Evolutionary conservation across 768 basidiomycete species (phyloP), one percentile per base, ranked within the genome.

Genomic region (Hirschioporus abietinus): DNA sequence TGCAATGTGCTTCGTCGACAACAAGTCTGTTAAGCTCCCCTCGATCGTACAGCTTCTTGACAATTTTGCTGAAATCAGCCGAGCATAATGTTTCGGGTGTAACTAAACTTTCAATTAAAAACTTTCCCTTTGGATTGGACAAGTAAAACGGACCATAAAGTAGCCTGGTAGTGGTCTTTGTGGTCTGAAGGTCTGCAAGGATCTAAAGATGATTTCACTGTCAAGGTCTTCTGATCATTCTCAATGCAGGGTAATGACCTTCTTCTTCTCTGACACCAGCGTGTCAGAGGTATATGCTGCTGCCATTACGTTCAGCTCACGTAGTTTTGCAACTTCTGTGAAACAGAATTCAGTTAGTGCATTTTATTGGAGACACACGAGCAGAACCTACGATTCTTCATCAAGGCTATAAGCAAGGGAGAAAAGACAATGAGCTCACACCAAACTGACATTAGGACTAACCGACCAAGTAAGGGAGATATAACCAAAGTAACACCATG

Each of bases 1-100:
- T 92, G 70, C 92, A 92, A 74, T 93, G 91, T 1, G 91, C 92
- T 83, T 95, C 93, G 66, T 95, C 93, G 1, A 95, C 83, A 15
- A 95, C 90, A 6, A 95, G 78, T 7, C 92, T 81, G 68, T 88
- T 90, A 3, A 95, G 77, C 65, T 85, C 81, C 8, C 81, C 78
- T 18, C 86, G 80, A n/a, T 79, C 72, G 68, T 92, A 80, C 18
- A 89, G 72, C 1, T 72, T 75, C 7, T 78, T 75, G 27, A 95
- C 77, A 0, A 87, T 74, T 35, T 74, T 74, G 66, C 81, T 74
- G 65, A 93, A 85, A 10, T 89, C 85, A 8, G 77, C 59, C 0
- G 79, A 84, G 63, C 82, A 82, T 58, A 93, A 78, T 64, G 85
- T 87, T 73, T 95, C 93, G 0, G 93, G 93, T 0, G 93, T 94